phyloP scores from a whole-genome alignment of 2,329 filamentous ascomycete genomes.

The Cladophialophora yegresii region DNA sequence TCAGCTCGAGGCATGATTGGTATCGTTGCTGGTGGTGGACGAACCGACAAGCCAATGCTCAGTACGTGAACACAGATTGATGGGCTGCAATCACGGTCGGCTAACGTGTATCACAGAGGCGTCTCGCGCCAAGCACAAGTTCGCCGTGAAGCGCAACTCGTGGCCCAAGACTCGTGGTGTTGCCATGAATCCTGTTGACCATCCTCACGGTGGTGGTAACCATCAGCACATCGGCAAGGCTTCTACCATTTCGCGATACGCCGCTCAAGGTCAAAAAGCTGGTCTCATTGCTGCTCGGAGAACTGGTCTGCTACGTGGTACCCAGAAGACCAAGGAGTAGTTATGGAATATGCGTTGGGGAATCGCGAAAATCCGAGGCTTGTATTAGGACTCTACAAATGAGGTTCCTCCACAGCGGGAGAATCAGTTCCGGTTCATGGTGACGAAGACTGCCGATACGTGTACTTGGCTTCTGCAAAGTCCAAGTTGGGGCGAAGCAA shows the following conservation, averaged over 20 bases:
- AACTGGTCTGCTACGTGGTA: slow-evolving; percentile 99
- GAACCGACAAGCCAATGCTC: slow-evolving; percentile 98
- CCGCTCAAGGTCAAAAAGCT: slow-evolving; percentile 97
- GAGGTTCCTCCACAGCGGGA: background rate
- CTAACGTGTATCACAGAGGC: slow-evolving; percentile 71
- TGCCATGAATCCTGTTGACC: slow-evolving; percentile 99
- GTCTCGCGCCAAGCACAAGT: slow-evolving; percentile 99
- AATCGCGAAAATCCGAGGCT: slow-evolving; percentile 21
- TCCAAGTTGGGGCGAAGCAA: background rate
- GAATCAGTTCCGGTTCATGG: slow-evolving; percentile 7
- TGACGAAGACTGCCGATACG: slow-evolving; percentile 7
- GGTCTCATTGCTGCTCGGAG: slow-evolving; percentile 99
- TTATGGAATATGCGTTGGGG: slow-evolving; percentile 33
- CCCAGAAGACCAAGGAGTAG: slow-evolving; percentile 99
- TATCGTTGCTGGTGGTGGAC: slow-evolving; percentile 98
- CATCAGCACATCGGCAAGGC: slow-evolving; percentile 99
- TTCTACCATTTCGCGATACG: slow-evolving; percentile 98
- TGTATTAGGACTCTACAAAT: slow-evolving; percentile 23
- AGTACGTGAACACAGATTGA: slow-evolving; percentile 56
- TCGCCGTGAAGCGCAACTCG: slow-evolving; percentile 99
- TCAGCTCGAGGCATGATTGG: slow-evolving; percentile 96
- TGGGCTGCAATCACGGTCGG: slow-evolving; percentile 1
- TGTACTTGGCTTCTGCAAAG: slow-evolving; percentile 3
- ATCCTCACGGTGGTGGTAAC: slow-evolving; percentile 99
- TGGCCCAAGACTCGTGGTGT: slow-evolving; percentile 99